A percentile compares a stretch with the other conserved stretches of the same genome.
Evolutionary conservation across 129 eudicot genomes (phyloP).

Genomic region (Centella asiatica): DNA sequence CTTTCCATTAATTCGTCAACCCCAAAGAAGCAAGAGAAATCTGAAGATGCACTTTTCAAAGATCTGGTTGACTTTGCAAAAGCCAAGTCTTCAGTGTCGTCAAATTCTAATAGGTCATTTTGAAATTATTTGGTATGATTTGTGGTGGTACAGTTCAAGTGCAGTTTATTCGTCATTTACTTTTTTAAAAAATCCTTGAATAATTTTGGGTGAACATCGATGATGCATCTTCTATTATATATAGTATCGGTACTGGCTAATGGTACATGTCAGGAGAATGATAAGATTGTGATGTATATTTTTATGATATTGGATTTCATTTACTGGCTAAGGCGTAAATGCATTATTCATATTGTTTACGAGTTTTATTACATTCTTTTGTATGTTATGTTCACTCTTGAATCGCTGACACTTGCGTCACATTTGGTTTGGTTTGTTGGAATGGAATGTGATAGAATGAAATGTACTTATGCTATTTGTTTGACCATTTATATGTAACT

Average conservation of each 20-base stretch:
- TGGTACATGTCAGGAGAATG: neutral
- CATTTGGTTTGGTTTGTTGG: no score
- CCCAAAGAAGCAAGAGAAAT: conserved; percentile 29
- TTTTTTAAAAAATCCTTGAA: conserved; percentile 3
- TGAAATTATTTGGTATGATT: conserved; percentile 3
- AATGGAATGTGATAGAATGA: no score
- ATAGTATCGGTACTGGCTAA: no score
- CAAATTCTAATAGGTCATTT: conserved; percentile 25
- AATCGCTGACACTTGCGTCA: no score
- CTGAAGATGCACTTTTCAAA: conserved; percentile 47
- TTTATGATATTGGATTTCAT: no score
- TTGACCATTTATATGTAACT: no score
- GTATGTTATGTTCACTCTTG: no score
- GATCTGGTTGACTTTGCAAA: conserved; percentile 60
- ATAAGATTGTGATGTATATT: no score
- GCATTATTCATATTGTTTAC: no score
- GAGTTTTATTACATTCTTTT: no score
- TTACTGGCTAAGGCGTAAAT: no score
- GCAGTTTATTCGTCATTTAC: neutral
- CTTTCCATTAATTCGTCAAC: conserved; percentile 45
- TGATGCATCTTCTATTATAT: neutral
- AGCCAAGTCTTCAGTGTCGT: conserved; percentile 23
- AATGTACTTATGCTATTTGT: no score
- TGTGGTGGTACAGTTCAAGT: conserved; percentile 16
- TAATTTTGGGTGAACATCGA: neutral